Evolutionary conservation across 108 stramenopile genomes (phyloP).

Genomic region (Pseudonitzschia delicatissima): DNA sequence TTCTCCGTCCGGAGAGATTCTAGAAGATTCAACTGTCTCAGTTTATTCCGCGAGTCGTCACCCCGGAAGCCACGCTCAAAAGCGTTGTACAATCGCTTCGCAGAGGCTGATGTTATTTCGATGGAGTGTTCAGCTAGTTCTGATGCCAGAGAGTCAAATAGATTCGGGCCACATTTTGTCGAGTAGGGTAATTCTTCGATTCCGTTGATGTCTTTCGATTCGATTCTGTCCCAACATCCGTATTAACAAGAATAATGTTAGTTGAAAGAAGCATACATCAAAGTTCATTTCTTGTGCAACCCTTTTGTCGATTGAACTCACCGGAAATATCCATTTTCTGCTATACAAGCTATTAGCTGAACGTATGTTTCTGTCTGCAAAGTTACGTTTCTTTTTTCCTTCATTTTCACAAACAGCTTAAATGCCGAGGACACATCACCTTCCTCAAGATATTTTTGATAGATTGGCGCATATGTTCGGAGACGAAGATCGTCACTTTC

Average conservation of each 20-base stretch:
- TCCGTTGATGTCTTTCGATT: conserved; percentile 47
- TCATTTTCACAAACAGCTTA: conserved; percentile 64
- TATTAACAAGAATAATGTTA: conserved; percentile 5
- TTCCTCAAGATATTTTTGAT: conserved; percentile 56
- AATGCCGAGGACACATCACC: conserved; percentile 55
- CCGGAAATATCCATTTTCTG: conserved; percentile 68
- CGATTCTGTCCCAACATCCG: conserved; percentile 10
- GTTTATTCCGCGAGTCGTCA: conserved; percentile 9
- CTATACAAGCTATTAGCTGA: conserved; percentile 55
- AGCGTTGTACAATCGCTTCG: conserved; percentile 69
- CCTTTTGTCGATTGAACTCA: neutral
- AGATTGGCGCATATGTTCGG: conserved; percentile 76
- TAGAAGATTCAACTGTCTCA: conserved; percentile 50
- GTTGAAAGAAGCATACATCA: neutral
- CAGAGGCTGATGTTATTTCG: conserved; percentile 74
- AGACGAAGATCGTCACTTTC: conserved; percentile 47
- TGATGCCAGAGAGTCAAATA: conserved; percentile 66
- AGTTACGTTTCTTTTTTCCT: conserved; percentile 37
- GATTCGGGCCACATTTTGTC: conserved; percentile 41
- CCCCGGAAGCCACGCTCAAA: conserved; percentile 50
- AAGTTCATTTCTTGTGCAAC: neutral
- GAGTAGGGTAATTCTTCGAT: conserved; percentile 45
- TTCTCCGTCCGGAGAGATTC: conserved; percentile 44
- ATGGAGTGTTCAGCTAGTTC: conserved; percentile 73
- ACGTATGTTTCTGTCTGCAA: conserved; percentile 76